Evolutionary conservation across 2,329 filamentous ascomycete genomes (phyloP).

Genomic region (Pseudophaeomoniella oleicola): DNA sequence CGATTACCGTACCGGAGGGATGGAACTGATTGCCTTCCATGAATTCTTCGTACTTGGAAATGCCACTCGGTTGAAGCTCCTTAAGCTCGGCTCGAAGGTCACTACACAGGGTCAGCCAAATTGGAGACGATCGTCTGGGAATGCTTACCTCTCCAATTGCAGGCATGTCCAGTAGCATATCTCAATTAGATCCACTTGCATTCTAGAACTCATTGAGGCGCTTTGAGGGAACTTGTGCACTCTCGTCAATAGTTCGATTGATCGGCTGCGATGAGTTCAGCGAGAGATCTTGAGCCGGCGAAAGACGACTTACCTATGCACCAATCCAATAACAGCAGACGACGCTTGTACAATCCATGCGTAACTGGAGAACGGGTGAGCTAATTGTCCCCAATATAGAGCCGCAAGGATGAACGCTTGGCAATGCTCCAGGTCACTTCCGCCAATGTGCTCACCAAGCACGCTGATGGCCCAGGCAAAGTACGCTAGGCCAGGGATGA

Average conservation of each 20-base stretch:
- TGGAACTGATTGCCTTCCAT: slow-evolving; percentile 16
- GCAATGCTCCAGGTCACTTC: slow-evolving; percentile 67
- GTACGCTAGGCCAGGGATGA: slow-evolving; percentile 79
- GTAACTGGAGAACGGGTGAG: slow-evolving; percentile 74
- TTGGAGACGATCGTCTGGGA: not conserved
- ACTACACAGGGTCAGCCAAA: slow-evolving; percentile 27
- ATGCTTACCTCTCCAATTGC: slow-evolving; percentile 69
- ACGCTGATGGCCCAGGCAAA: slow-evolving; percentile 80
- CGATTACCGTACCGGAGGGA: slow-evolving; percentile 14
- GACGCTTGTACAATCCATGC: slow-evolving; percentile 43
- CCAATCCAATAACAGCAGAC: not conserved
- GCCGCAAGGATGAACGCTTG: slow-evolving; percentile 75
- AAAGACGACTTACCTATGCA: slow-evolving; percentile 2
- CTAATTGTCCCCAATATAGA: slow-evolving; percentile 78
- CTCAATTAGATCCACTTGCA: slow-evolving; percentile 45
- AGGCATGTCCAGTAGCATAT: slow-evolving; percentile 88
- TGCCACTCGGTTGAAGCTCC: slow-evolving; percentile 46
- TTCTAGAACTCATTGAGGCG: no score
- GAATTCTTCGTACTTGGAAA: slow-evolving; percentile 38
- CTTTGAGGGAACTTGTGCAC: no score
- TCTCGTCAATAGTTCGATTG: no score
- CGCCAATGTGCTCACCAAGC: slow-evolving; percentile 64
- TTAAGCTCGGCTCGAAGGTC: slow-evolving; percentile 78
- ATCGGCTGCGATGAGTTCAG: no score
- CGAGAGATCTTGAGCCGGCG: no score